These are phyloP conservation scores for Kluyveromyces wickerhamii DNA, from an alignment of 805 yeast species.

Conservation along the genomic window DNA sequence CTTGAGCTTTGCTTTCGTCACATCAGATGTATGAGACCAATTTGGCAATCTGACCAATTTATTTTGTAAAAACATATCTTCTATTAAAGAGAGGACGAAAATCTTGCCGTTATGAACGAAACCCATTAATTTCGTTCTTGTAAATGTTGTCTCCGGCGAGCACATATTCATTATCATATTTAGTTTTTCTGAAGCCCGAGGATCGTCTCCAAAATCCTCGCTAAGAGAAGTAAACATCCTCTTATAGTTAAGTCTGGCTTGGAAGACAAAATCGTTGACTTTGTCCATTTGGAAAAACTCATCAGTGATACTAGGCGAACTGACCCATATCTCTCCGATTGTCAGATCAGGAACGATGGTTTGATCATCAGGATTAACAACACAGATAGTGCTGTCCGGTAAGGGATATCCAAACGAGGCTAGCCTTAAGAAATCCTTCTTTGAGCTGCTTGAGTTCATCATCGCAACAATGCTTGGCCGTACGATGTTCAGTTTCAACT, in stretches of 20 bases:
- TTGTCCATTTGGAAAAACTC: conserved; percentile 30
- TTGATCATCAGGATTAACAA: conserved; percentile 89
- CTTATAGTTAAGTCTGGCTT: conserved; percentile 26
- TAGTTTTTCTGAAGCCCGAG: conserved; percentile 16
- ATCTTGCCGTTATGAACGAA: conserved; percentile 82
- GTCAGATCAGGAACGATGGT: conserved; percentile 64
- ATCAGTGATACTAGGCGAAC: conserved; percentile 77
- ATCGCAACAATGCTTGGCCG: conserved; percentile 27
- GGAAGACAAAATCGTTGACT: conserved; percentile 30
- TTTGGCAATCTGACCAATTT: conserved; percentile 27
- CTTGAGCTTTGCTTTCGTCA: conserved; percentile 13
- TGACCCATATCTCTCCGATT: conserved; percentile 98
- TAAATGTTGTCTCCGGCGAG: conserved; percentile 36
- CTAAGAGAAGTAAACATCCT: conserved; percentile 17
- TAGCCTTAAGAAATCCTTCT: conserved; percentile 51
- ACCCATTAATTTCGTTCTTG: conserved; percentile 87
- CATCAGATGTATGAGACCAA: conserved; percentile 31
- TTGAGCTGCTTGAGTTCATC: conserved; percentile 28
- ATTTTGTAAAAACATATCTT: conserved; percentile 77
- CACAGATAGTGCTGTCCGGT: conserved; percentile 88
- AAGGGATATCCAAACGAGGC: conserved; percentile 93
- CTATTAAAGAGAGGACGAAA: conserved; percentile 81
- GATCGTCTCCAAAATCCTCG: not conserved
- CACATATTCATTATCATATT: conserved; percentile 24
- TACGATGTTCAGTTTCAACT: conserved; percentile 27